phyloP scores from a whole-genome alignment of 2,329 filamentous ascomycete species.

The Teratosphaeria zuluensis region DNA sequence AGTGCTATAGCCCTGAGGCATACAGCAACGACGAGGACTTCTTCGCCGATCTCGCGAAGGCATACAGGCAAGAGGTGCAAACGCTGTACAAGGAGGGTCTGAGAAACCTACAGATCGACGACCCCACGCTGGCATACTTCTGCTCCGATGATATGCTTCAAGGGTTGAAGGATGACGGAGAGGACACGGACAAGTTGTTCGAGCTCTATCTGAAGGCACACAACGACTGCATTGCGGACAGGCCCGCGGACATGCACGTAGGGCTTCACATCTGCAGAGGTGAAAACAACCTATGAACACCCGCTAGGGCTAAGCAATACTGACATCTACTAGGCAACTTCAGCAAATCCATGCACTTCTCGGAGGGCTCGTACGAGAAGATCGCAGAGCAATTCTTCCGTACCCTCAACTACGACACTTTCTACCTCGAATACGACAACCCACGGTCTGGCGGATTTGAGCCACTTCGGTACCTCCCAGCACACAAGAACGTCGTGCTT shows the following conservation, averaged over 20 bases:
- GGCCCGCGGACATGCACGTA: constrained; percentile 28
- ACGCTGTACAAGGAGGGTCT: constrained; percentile 26
- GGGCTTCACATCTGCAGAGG: constrained; percentile 30
- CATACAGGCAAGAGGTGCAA: constrained; percentile 28
- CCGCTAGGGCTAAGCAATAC: not conserved
- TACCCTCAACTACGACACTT: constrained; percentile 30
- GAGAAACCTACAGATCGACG: constrained; percentile 29
- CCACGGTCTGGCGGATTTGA: constrained; percentile 29
- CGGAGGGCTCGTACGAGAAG: constrained; percentile 28
- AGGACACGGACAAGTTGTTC: constrained; percentile 28
- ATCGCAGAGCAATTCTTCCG: constrained; percentile 30
- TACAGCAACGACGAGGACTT: constrained; percentile 27
- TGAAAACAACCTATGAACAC: constrained; percentile 7
- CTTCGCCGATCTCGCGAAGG: constrained; percentile 27
- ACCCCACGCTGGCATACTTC: constrained; percentile 31
- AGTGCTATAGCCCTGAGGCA: constrained; percentile 25
- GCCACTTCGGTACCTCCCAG: constrained; percentile 28
- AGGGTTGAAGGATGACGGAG: constrained; percentile 25
- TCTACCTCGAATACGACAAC: constrained; percentile 33
- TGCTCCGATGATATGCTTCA: constrained; percentile 28
- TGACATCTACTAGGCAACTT: constrained; percentile 24
- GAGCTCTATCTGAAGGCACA: constrained; percentile 29
- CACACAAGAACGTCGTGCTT: constrained; percentile 30
- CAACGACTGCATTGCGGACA: constrained; percentile 26
- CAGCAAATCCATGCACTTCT: constrained; percentile 30